Conservation (phyloP, 805 yeast genomes). For the Wickerhamiella alocasiicola region DNA sequence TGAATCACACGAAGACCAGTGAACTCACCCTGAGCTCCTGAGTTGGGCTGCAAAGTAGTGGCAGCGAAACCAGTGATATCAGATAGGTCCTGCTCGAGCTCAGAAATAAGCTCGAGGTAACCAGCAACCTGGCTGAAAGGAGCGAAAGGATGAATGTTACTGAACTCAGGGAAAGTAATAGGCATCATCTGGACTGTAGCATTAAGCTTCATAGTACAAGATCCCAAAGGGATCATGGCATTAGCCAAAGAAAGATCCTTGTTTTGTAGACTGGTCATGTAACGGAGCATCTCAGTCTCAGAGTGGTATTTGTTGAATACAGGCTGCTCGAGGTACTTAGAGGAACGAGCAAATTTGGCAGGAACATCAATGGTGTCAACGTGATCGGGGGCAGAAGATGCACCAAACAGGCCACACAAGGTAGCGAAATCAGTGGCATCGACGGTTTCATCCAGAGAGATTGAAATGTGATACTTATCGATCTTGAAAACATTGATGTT, state of each 20-base stretch:
- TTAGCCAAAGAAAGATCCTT: conserved; percentile 89
- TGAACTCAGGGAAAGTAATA: conserved; percentile 87
- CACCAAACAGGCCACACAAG: conserved; percentile 51
- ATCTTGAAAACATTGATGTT: conserved; percentile 70
- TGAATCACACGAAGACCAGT: conserved; percentile 82
- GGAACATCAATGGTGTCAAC: conserved; percentile 29
- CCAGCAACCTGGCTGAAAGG: conserved; percentile 86
- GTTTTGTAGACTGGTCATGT: conserved; percentile 68
- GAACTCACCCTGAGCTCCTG: conserved; percentile 98
- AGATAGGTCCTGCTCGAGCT: conserved; percentile 72
- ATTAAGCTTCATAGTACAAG: conserved; percentile 96
- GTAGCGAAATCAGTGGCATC: conserved; percentile 45
- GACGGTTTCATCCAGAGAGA: conserved; percentile 89
- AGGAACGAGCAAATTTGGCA: conserved; percentile 21
- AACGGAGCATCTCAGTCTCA: conserved; percentile 89
- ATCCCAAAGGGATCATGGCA: conserved; percentile 95
- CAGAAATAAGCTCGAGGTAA: conserved; percentile 59
- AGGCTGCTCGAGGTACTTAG: conserved; percentile 41
- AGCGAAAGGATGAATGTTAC: conserved; percentile 81
- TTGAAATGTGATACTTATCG: conserved; percentile 45
- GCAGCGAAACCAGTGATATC: conserved; percentile 89
- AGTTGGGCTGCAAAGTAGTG: conserved; percentile 87
- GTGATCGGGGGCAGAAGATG: conserved; percentile 20
- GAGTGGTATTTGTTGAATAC: conserved; percentile 84
- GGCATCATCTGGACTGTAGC: conserved; percentile 94